Evolutionary conservation across 371 early-diverging fungal genomes (phyloP).

Genomic region (Fennellomyces sp.): DNA sequence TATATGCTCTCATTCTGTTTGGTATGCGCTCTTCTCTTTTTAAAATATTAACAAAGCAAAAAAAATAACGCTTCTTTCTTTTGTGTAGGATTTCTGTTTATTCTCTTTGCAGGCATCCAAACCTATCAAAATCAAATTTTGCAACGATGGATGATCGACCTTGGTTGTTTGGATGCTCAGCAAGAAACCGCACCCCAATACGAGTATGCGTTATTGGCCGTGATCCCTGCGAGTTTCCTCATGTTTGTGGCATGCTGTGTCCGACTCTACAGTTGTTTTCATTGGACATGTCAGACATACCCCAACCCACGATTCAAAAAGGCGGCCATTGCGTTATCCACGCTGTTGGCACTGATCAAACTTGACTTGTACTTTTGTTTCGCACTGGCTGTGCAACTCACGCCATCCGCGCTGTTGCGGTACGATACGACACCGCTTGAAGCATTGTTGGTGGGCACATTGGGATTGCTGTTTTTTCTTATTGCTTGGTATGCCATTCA

Average conservation of each 20-base stretch:
- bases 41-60: background rate
- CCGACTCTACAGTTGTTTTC: background rate
- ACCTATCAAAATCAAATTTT: slow-evolving; percentile 1
- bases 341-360: slow-evolving; percentile 18
- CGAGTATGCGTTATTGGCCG: slow-evolving; percentile 7
- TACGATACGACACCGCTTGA: slow-evolving; percentile 18
- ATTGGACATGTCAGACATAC: background rate
- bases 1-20: slow-evolving; percentile 2
- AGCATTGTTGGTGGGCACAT: slow-evolving; percentile 5
- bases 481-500: slow-evolving; percentile 6
- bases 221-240: background rate
- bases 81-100: background rate
- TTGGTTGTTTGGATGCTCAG: too few species aligned
- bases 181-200: background rate
- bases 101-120: slow-evolving; percentile 7
- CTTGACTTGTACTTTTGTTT: slow-evolving; percentile 26
- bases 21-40: background rate
- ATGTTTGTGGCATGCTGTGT: slow-evolving; percentile 1
- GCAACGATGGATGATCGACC: background rate
- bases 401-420: slow-evolving; percentile 11
- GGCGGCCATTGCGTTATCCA: slow-evolving; percentile 10
- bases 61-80: background rate
- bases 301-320: slow-evolving; percentile 1
- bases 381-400: slow-evolving; percentile 20
- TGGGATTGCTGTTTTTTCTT: slow-evolving; percentile 11